These are phyloP conservation scores for Lichtheimia hyalospora DNA, from an alignment of 371 early-diverging fungal species.

Conservation along the genomic window DNA sequence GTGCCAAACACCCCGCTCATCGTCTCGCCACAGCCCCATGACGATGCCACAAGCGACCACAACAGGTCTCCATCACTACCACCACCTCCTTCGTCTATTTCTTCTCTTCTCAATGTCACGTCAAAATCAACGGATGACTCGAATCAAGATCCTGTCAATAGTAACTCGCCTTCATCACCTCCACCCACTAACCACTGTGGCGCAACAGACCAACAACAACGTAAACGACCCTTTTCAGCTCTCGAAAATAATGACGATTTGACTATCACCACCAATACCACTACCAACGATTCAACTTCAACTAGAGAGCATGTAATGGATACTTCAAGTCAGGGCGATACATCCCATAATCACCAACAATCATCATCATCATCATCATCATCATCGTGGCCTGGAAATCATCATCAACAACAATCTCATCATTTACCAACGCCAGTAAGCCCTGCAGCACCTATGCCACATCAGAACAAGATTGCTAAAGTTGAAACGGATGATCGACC, in stretches of 20 bases:
- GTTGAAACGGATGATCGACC: not conserved
- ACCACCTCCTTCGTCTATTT: constrained; percentile 4
- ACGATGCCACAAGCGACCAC: constrained; percentile 1
- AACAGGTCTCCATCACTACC: not conserved
- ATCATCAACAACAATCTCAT: not conserved
- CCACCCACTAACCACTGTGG: not conserved
- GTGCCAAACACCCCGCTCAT: not conserved
- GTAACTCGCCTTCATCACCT: not conserved
- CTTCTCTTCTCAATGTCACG: constrained; percentile 6
- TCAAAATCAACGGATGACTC: not conserved
- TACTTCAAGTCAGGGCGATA: no score
- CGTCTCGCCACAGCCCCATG: constrained; percentile 1
- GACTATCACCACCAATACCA: not conserved
- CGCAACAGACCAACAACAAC: not conserved
- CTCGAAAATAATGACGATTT: not conserved
- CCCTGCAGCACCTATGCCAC: constrained; percentile 10
- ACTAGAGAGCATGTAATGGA: no score
- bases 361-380: not conserved
- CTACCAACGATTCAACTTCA: no score
- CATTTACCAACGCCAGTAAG: constrained; percentile 10
- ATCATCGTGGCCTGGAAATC: not conserved
- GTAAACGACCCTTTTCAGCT: not conserved
- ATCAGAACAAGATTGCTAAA: not conserved
- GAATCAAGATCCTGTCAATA: not conserved
- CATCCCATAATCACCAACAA: no score